phyloP scores from a whole-genome alignment of 495 filamentous ascomycete species.

The Cenococcum geophilum region DNA sequence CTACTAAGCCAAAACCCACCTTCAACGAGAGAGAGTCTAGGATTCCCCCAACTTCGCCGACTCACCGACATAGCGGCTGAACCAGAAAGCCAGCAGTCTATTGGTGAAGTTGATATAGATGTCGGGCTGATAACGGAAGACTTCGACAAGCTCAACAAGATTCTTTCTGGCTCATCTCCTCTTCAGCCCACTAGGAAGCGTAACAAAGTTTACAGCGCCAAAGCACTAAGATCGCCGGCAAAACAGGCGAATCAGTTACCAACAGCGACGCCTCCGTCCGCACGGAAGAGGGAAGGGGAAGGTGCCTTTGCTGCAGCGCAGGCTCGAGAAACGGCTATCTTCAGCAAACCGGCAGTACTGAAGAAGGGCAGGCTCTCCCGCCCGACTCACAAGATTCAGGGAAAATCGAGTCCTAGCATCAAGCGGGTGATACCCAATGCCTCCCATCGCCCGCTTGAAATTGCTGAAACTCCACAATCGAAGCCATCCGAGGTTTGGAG shows the following conservation, averaged over 20 bases:
- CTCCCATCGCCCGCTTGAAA: not conserved
- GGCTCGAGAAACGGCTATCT: slow-evolving; percentile 12
- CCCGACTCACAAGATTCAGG: slow-evolving; percentile 3
- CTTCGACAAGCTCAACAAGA: slow-evolving; percentile 5
- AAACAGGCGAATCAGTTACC: not conserved
- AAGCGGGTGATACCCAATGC: not conserved
- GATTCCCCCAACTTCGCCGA: slow-evolving; percentile 11
- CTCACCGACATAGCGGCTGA: slow-evolving; percentile 38
- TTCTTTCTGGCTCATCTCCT: slow-evolving; percentile 7
- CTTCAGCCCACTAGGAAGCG: slow-evolving; percentile 17
- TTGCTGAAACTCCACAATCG: slow-evolving; percentile 7
- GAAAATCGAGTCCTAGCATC: not conserved
- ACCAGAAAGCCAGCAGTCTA: slow-evolving; percentile 25
- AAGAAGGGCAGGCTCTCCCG: slow-evolving; percentile 5
- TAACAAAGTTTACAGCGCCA: slow-evolving; percentile 19
- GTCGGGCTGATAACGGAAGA: slow-evolving; percentile 30
- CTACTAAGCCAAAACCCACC: not conserved
- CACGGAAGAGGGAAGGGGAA: slow-evolving; percentile 23
- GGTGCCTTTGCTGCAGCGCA: slow-evolving; percentile 23
- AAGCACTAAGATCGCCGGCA: not conserved
- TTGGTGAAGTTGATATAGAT: slow-evolving; percentile 27
- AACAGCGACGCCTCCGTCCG: slow-evolving; percentile 22
- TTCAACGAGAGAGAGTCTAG: not conserved
- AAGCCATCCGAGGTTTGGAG: not conserved
- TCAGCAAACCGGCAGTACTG: not conserved